phyloP scores from a whole-genome alignment of 805 yeast species.

The Zygotorulaspora chibaensis region DNA sequence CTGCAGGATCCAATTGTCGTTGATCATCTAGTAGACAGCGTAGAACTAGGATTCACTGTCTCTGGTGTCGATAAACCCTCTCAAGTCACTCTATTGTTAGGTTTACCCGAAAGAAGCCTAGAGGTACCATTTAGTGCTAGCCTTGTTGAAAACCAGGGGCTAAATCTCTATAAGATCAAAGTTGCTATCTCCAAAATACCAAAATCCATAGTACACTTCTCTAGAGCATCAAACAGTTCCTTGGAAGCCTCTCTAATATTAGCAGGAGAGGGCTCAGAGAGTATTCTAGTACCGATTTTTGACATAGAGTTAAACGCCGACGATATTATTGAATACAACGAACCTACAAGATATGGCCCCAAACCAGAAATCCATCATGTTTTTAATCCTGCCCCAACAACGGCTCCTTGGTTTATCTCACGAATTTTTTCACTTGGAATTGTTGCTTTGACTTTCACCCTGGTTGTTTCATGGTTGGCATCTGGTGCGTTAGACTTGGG shows the following conservation, averaged over 20 bases:
- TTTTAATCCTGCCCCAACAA: constrained; percentile 52
- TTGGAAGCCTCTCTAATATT: constrained; percentile 23
- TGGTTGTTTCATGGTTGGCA: constrained; percentile 44
- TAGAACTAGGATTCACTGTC: constrained; percentile 23
- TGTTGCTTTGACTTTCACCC: constrained; percentile 38
- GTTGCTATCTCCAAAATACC: constrained; percentile 19
- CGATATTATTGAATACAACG: constrained; percentile 8
- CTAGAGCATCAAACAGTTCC: constrained; percentile 14
- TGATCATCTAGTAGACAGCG: constrained; percentile 12
- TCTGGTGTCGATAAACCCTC: constrained; percentile 15
- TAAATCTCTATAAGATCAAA: constrained; percentile 16
- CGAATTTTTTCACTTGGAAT: constrained; percentile 46
- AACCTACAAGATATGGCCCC: constrained; percentile 38
- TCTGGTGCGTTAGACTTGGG: constrained; percentile 27
- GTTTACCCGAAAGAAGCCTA: constrained; percentile 22
- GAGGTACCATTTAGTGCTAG: constrained; percentile 23
- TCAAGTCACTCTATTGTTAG: constrained; percentile 26
- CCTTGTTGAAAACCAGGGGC: constrained; percentile 17
- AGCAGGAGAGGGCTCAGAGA: constrained; percentile 14
- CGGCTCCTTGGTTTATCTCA: constrained; percentile 51
- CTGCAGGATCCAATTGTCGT: constrained; percentile 12
- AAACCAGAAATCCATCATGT: constrained; percentile 60
- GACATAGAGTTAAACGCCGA: constrained; percentile 14
- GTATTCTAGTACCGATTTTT: constrained; percentile 20
- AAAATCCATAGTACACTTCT: constrained; percentile 20